These are phyloP conservation scores for Pogostemon cablin DNA, from an alignment of 257 asterid species.

Conservation along the genomic window DNA sequence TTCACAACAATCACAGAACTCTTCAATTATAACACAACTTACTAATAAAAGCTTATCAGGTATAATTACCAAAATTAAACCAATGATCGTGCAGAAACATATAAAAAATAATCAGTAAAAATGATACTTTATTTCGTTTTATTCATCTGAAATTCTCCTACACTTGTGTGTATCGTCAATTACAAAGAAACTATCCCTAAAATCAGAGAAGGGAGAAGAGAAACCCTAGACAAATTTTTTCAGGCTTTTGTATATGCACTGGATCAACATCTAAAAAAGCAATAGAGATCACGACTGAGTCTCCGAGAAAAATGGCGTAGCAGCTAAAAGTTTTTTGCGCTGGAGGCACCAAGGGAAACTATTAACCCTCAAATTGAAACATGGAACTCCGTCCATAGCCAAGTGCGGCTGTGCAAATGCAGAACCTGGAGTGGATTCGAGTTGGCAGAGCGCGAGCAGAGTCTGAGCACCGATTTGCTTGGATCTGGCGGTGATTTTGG, in stretches of 20 bases:
- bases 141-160: slow-evolving; percentile 34
- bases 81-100: slow-evolving; percentile 4
- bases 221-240: slow-evolving; percentile 20
- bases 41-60: neutral
- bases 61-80: slow-evolving; percentile 7
- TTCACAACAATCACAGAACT: neutral
- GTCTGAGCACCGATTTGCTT: slow-evolving; percentile 44
- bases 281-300: slow-evolving; percentile 32
- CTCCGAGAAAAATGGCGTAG: slow-evolving; percentile 48
- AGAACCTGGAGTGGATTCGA: slow-evolving; percentile 38
- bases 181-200: slow-evolving; percentile 30
- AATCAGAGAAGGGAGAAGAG: slow-evolving; percentile 2
- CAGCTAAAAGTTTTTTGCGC: slow-evolving; percentile 63
- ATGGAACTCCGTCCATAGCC: slow-evolving; percentile 53
- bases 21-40: neutral
- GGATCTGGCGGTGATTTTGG: slow-evolving; percentile 70
- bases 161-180: slow-evolving; percentile 32
- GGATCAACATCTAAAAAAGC: slow-evolving; percentile 16
- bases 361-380: slow-evolving; percentile 51
- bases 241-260: slow-evolving; percentile 32
- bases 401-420: slow-evolving; percentile 31
- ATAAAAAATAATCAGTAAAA: neutral
- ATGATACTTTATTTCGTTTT: slow-evolving; percentile 10
- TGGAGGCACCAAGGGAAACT: slow-evolving; percentile 51
- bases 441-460: slow-evolving; percentile 49